phyloP scores from a whole-genome alignment of 23 red algal species.

The Gracilaria domingensis region DNA sequence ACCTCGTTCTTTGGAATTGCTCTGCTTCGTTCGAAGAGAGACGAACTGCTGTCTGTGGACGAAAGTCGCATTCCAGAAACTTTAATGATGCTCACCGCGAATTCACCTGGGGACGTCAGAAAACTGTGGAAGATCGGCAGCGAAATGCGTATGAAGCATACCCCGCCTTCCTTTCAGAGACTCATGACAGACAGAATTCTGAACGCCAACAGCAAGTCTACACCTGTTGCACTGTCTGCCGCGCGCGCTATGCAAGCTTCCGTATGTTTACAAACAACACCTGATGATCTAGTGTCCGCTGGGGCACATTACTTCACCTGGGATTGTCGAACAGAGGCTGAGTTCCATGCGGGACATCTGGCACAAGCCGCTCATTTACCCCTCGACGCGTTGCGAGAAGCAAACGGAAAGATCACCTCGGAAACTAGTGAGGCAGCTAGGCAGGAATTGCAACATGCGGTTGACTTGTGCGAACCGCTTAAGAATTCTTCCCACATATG shows the following conservation, averaged over 20 bases:
- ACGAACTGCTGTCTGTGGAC: slow-evolving; percentile 67
- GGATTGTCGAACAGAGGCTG: slow-evolving; percentile 91
- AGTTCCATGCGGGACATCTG: slow-evolving; percentile 83
- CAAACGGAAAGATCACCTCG: slow-evolving; percentile 44
- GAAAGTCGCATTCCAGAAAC: slow-evolving; percentile 90
- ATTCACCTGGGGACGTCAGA: slow-evolving; percentile 72
- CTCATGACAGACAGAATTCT: slow-evolving; percentile 73
- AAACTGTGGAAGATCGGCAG: slow-evolving; percentile 76
- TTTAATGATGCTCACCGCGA: slow-evolving; percentile 80
- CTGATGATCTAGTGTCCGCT: slow-evolving; percentile 64
- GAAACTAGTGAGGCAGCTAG: slow-evolving; percentile 59
- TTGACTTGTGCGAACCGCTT: slow-evolving; percentile 77
- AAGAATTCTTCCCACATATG: slow-evolving; percentile 79
- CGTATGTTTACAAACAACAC: slow-evolving; percentile 76
- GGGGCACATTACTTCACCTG: slow-evolving; percentile 81
- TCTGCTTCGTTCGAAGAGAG: slow-evolving; percentile 73
- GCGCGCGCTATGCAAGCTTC: slow-evolving; percentile 78
- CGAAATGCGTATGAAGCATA: slow-evolving; percentile 65
- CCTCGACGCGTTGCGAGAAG: slow-evolving; percentile 83
- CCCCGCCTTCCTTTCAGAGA: slow-evolving; percentile 79
- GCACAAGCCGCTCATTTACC: slow-evolving; percentile 82
- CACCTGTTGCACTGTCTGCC: slow-evolving; percentile 53
- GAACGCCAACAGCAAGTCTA: slow-evolving; percentile 15
- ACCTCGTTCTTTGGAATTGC: slow-evolving; percentile 92
- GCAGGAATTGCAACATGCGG: slow-evolving; percentile 58